A percentile compares a stretch with the other conserved stretches of the same genome.
phyloP scores from a whole-genome alignment of 208 protist species.

The Trypanosoma boissoni region DNA sequence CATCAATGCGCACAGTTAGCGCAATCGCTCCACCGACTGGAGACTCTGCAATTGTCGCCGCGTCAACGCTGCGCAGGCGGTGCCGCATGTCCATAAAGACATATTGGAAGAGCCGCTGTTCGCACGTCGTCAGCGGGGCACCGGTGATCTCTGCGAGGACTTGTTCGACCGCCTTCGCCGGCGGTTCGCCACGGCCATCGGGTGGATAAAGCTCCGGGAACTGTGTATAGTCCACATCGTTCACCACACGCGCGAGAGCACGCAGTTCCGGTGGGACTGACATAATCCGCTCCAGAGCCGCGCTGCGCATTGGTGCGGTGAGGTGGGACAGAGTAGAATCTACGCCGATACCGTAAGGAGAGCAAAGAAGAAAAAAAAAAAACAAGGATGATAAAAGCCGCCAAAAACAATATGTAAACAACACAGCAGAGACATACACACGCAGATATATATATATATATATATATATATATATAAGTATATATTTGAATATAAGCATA shows the following conservation, averaged over 20 bases:
- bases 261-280: slow-evolving; percentile 66
- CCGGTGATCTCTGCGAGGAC: slow-evolving; percentile 62
- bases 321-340: not conserved
- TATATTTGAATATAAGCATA: slow-evolving; percentile 2
- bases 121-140: slow-evolving; percentile 35
- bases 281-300: slow-evolving; percentile 14
- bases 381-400: slow-evolving; percentile 1
- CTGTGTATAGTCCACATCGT: slow-evolving; percentile 45
- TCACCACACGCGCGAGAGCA: slow-evolving; percentile 57
- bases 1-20: slow-evolving; percentile 67
- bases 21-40: slow-evolving; percentile 41
- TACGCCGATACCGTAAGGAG: slow-evolving; percentile 19
- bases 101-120: slow-evolving; percentile 61
- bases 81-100: slow-evolving; percentile 60
- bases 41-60: slow-evolving; percentile 33
- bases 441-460: slow-evolving; percentile 1
- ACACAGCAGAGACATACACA: not conserved
- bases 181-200: slow-evolving; percentile 23
- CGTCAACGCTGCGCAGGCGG: slow-evolving; percentile 60
- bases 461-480: slow-evolving; percentile 13
- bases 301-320: not conserved
- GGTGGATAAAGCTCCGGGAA: slow-evolving; percentile 54
- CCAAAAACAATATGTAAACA: slow-evolving; percentile 9
- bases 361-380: slow-evolving; percentile 1
- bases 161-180: slow-evolving; percentile 34